These are phyloP conservation scores for Penicillium pulvis DNA, from an alignment of 495 filamentous ascomycete species.

Conservation along the genomic window DNA sequence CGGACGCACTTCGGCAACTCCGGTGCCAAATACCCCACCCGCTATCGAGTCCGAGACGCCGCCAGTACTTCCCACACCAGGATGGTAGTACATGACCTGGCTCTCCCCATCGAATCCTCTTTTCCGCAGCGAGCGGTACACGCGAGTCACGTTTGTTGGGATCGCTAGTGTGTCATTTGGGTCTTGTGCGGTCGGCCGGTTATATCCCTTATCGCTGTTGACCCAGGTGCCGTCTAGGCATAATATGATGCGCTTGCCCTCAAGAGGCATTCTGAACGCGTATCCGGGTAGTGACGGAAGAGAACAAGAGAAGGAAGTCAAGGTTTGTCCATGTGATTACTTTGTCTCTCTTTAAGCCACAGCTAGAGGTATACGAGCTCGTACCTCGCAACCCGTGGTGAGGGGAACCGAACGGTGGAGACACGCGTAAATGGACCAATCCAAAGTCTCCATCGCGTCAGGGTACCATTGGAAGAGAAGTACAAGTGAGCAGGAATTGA, in stretches of 20 bases:
- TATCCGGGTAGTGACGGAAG: background rate
- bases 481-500: background rate
- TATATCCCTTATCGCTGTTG: constrained; percentile 29
- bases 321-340: background rate
- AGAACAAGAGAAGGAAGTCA: background rate
- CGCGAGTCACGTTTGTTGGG: constrained; percentile 48
- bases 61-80: constrained; percentile 53
- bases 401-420: constrained; percentile 6
- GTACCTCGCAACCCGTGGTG: background rate
- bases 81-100: constrained; percentile 57
- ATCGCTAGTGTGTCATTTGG: constrained; percentile 30
- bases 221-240: constrained; percentile 52
- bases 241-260: constrained; percentile 37
- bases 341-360: background rate
- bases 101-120: constrained; percentile 27
- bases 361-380: background rate
- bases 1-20: constrained; percentile 46
- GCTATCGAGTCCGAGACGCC: constrained; percentile 44
- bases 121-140: constrained; percentile 40
- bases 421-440: constrained; percentile 1
- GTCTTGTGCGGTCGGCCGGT: constrained; percentile 17
- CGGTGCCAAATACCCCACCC: constrained; percentile 53
- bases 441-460: background rate
- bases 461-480: background rate
- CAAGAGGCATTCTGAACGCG: constrained; percentile 12